Conservation (phyloP, 2,329 filamentous ascomycete species). For the Lasiodiplodia theobromae region DNA sequence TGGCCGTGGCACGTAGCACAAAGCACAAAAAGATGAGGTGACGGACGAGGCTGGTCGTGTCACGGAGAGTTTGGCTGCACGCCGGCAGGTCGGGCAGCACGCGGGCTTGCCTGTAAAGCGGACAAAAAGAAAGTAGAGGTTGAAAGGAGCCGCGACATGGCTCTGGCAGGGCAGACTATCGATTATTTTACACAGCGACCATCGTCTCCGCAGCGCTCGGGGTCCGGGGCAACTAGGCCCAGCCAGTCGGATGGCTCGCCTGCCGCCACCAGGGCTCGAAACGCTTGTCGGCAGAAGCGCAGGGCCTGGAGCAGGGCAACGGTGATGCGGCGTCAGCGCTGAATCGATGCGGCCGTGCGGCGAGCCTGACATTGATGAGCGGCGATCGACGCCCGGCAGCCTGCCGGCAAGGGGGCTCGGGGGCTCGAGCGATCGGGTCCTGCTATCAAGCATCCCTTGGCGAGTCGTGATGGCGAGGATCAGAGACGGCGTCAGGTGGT, state of each 20-base stretch:
- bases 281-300: slow-evolving; percentile 12
- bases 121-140: slow-evolving; percentile 8
- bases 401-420: slow-evolving; percentile 15
- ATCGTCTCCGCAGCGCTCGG: slow-evolving; percentile 1
- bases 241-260: slow-evolving; percentile 15
- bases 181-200: slow-evolving; percentile 21
- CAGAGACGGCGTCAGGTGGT: neutral
- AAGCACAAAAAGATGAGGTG: slow-evolving; percentile 3
- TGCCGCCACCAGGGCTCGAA: slow-evolving; percentile 15
- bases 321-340: slow-evolving; percentile 19
- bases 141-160: neutral
- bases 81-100: slow-evolving; percentile 11
- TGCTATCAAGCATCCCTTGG: slow-evolving; percentile 7
- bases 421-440: slow-evolving; percentile 10
- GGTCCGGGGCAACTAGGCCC: neutral
- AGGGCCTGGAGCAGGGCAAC: slow-evolving; percentile 14
- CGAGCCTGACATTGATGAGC: neutral
- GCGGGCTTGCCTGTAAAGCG: slow-evolving; percentile 3
- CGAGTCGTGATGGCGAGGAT: neutral
- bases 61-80: slow-evolving; percentile 3
- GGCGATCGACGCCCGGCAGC: neutral
- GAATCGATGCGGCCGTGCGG: neutral
- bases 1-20: slow-evolving; percentile 22
- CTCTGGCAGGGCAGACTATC: slow-evolving; percentile 2
- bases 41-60: slow-evolving; percentile 4